A percentile compares a stretch with the other conserved stretches of the same genome.
These are phyloP conservation scores for Scenedesmus sp. DNA, from an alignment of 163 green algal genomes.

Conservation along the genomic window DNA sequence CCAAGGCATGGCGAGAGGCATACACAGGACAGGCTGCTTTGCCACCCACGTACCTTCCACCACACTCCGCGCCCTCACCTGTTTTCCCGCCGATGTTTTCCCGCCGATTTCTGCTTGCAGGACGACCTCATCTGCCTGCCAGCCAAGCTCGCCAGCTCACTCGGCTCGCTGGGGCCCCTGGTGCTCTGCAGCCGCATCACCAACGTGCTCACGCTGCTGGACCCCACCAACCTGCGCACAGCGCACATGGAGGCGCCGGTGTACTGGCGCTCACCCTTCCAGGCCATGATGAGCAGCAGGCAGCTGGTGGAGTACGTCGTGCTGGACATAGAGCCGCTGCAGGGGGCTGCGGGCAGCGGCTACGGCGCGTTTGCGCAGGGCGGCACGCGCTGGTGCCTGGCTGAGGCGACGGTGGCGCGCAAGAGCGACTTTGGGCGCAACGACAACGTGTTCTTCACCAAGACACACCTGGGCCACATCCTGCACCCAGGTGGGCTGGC, in stretches of 20 bases:
- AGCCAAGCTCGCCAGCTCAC: conserved; percentile 74
- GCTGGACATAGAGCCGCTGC: conserved; percentile 90
- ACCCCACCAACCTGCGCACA: conserved; percentile 89
- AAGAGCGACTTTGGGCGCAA: conserved; percentile 94
- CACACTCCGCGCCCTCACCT: neutral
- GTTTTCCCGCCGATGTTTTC: neutral
- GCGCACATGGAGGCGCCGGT: conserved; percentile 75
- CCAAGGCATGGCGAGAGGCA: too few species aligned
- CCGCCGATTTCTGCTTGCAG: conserved; percentile 58
- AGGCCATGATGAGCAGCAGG: conserved; percentile 72
- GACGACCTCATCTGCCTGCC: conserved; percentile 97
- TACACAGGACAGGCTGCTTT: too few species aligned
- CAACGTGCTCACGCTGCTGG: conserved; percentile 90
- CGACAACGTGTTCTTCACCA: conserved; percentile 85
- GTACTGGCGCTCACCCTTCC: conserved; percentile 90
- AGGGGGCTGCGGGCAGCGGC: conserved; percentile 22
- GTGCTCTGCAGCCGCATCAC: conserved; percentile 91
- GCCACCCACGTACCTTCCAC: too few species aligned
- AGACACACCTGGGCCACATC: conserved; percentile 94
- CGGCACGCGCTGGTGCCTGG: conserved; percentile 63
- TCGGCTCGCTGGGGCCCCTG: conserved; percentile 91
- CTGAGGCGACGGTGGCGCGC: conserved; percentile 87
- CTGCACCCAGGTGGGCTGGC: conserved; percentile 79
- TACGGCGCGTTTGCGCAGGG: conserved; percentile 37
- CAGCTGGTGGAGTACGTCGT: conserved; percentile 93